Evolutionary conservation across 2,329 filamentous ascomycete species (phyloP).

Genomic region (Botrytis paeoniae): DNA sequence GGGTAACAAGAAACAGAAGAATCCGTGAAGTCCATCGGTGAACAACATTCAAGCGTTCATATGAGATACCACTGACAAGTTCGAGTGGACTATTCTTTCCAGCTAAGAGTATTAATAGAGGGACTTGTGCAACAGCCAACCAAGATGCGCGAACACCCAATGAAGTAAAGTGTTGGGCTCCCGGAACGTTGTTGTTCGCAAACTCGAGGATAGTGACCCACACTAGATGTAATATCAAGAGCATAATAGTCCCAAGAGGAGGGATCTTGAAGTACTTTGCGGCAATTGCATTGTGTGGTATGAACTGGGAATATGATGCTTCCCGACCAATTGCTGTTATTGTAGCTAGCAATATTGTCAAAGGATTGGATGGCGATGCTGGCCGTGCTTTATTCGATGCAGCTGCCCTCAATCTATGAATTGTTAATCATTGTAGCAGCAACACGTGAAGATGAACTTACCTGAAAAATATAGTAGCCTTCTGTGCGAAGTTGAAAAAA

Average conservation of each 20-base stretch:
- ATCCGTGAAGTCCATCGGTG: conserved; percentile 69
- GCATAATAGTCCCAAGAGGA: conserved; percentile 39
- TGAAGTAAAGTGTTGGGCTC: conserved; percentile 30
- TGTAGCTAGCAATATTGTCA: conserved; percentile 32
- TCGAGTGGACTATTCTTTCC: conserved; percentile 60
- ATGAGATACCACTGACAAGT: conserved; percentile 57
- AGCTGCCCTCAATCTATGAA: conserved; percentile 38
- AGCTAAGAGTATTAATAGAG: conserved; percentile 60
- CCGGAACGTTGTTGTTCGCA: conserved; percentile 38
- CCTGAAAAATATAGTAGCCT: conserved; percentile 32
- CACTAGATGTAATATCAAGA: conserved; percentile 41
- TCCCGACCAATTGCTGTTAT: conserved; percentile 39
- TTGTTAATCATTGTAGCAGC: neutral
- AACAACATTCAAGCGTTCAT: conserved; percentile 70
- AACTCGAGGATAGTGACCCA: conserved; percentile 41
- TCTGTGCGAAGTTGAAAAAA: conserved; percentile 36
- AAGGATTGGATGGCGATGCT: conserved; percentile 35
- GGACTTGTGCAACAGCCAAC: conserved; percentile 62
- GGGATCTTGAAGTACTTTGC: conserved; percentile 30
- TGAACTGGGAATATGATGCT: conserved; percentile 38
- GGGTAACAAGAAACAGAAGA: conserved; percentile 60
- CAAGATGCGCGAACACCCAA: conserved; percentile 64
- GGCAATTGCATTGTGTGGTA: conserved; percentile 24
- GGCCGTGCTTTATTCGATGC: conserved; percentile 36
- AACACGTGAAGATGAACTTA: conserved; percentile 15